Evolutionary conservation across 2,329 filamentous ascomycete species (phyloP), one percentile per base, ranked within the genome.

Genomic region (Talaromyces rugulosus): DNA sequence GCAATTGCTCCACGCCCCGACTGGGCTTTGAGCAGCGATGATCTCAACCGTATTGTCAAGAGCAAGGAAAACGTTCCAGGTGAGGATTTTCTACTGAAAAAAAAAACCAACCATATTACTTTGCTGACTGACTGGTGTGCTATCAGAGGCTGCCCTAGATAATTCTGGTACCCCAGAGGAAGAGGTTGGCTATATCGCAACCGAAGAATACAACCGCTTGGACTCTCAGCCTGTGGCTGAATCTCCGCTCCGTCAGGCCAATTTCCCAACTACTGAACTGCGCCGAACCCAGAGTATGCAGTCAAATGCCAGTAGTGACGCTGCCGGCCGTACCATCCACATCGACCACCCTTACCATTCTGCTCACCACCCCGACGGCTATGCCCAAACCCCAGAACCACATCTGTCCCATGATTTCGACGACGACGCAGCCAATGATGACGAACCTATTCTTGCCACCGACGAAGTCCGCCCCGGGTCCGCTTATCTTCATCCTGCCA

Each of bases 181-280:
- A 70, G 90, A 98, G 72, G 87, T 96, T 68, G 95, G 91, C 23
- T 96, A 93, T 78, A 85, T 92, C 64, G 94, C 92, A 12, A 89
- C 87, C 11, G 92, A 97, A 66, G 89, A 96, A 71, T 96, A 92
- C 71, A 83, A 87, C 16, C 89, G 91, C 64, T 87, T 92, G 64
- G 77, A 75, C 64, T 81, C 78, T 16, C 79, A 79, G 63, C 78
- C 78, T 3, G 71, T 71, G n/a, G 72, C 74, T 33, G 81, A 85
- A 65, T 85, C 83, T 12, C 80, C 82, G 58, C 74, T 81, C 67
- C 80, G 81, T 58, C 81, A 83, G 63, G 75, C 80, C 64, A 81
- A 77, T 68, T 80, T 79, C 65, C 77, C 78, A n/a, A 71, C 74
- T 53, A 75, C 80, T 6, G 82, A 83, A 58, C 83, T 86, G 28